Conservation (phyloP, 352 stramenopile species). For the Globisporangium perplexum region DNA sequence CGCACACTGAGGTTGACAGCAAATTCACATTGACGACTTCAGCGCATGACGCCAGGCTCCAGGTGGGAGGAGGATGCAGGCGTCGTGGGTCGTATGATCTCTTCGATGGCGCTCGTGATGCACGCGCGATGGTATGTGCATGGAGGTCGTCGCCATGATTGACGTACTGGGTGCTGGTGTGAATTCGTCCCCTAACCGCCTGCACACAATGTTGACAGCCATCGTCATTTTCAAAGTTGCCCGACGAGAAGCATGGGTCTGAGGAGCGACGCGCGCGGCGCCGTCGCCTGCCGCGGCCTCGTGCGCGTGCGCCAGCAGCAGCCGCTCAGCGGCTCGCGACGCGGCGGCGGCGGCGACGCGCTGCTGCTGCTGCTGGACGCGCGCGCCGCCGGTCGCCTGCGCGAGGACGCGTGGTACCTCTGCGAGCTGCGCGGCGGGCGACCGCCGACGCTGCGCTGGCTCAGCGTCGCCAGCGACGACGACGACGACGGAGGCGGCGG, state of each 20-base stretch:
- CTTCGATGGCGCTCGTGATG: too few relatives aligned
- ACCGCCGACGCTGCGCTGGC: constrained; percentile 28
- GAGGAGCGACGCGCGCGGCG: constrained; percentile 13
- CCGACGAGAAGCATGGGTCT: not conserved
- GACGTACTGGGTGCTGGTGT: too few relatives aligned
- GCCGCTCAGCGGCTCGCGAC: constrained; percentile 11
- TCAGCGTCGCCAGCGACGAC: constrained; percentile 25
- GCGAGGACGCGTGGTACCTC: constrained; percentile 47
- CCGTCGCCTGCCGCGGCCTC: constrained; percentile 22
- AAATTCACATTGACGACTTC: too few relatives aligned
- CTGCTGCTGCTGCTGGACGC: constrained; percentile 6
- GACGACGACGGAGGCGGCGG: constrained; percentile 21
- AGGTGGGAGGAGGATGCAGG: too few relatives aligned
- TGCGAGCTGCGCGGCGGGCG: constrained; percentile 19
- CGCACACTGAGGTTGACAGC: too few relatives aligned
- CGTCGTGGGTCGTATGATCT: too few relatives aligned
- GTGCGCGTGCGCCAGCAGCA: constrained; percentile 37
- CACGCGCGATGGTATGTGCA: too few relatives aligned
- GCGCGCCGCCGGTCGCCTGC: constrained; percentile 14
- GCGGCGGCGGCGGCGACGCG: not conserved
- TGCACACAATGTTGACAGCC: too few relatives aligned
- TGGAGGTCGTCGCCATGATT: too few relatives aligned
- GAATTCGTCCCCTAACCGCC: too few relatives aligned
- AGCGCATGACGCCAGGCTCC: too few relatives aligned
- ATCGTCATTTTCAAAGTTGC: not conserved